Percentiles rank a stretch among this genome's conserved stretches.
These are phyloP conservation scores for Globisporangium spiculum DNA, from an alignment of 352 stramenopile species.

Conservation along the genomic window DNA sequence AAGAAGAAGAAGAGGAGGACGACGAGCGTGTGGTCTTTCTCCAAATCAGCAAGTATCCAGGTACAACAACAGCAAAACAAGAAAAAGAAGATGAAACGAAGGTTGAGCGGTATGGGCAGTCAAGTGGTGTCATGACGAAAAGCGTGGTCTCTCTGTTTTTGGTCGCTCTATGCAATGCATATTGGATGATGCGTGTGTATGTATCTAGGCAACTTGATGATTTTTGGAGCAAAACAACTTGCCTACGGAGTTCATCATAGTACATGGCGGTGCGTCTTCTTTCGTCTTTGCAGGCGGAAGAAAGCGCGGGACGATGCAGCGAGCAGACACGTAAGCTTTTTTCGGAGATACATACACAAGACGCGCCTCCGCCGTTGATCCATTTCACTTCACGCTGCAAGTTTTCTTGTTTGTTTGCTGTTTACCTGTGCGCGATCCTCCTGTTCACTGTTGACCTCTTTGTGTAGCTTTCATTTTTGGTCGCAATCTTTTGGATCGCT, in stretches of 20 bases:
- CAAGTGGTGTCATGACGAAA: conserved; percentile 9
- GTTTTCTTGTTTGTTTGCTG: neutral
- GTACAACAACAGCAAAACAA: conserved; percentile 10
- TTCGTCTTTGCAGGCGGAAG: neutral
- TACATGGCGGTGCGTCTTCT: neutral
- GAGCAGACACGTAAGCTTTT: neutral
- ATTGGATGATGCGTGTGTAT: conserved; percentile 14
- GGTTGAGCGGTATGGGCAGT: conserved; percentile 8
- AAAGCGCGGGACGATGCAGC: neutral
- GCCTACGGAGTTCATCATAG: neutral
- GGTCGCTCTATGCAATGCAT: conserved; percentile 17
- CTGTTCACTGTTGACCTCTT: neutral
- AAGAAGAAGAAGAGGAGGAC: neutral
- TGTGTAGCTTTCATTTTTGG: neutral
- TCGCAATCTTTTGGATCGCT: neutral
- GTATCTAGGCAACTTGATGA: conserved; percentile 11
- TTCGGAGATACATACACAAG: neutral
- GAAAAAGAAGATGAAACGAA: conserved; percentile 9
- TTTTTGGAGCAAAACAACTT: conserved; percentile 8
- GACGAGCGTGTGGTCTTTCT: neutral
- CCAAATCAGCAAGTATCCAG: neutral
- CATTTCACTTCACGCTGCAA: neutral
- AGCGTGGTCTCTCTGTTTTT: conserved; percentile 16
- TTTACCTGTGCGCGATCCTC: neutral
- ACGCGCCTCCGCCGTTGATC: neutral